Evolutionary conservation across 495 filamentous ascomycete species (phyloP).

Genomic region (Aspergillus baeticus): DNA sequence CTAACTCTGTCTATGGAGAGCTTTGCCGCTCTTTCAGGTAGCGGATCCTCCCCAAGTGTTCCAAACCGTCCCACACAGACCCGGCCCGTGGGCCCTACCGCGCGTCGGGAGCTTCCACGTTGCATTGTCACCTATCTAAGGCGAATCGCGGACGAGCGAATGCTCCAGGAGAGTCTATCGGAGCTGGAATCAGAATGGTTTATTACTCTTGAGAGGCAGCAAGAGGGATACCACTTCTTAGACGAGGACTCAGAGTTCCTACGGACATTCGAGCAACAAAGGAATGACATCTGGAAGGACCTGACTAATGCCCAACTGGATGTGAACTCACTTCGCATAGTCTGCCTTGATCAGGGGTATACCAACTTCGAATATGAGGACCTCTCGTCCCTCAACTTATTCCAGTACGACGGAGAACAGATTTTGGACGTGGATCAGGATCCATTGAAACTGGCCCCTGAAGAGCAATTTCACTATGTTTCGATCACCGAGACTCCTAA

Average conservation of each 20-base stretch:
- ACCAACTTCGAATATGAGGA: conserved; percentile 11
- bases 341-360: conserved; percentile 21
- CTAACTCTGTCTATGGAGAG: conserved; percentile 22
- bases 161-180: conserved; percentile 26
- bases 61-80: not conserved
- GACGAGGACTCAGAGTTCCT: conserved; percentile 28
- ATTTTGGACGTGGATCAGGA: not conserved
- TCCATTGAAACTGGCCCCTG: conserved; percentile 1
- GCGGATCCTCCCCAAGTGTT: not conserved
- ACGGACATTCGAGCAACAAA: conserved; percentile 18
- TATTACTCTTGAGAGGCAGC: conserved; percentile 19
- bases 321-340: conserved; percentile 14
- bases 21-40: conserved; percentile 6
- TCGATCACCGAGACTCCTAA: not conserved
- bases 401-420: not conserved
- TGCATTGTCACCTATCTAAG: conserved; percentile 23
- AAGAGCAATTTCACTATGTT: not conserved
- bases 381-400: not conserved
- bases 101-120: conserved; percentile 3
- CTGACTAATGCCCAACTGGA: conserved; percentile 22
- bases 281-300: conserved; percentile 16
- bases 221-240: conserved; percentile 13
- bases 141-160: conserved; percentile 26
- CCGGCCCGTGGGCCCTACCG: not conserved
- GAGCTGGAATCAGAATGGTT: conserved; percentile 27